These are phyloP conservation scores for Euclidium syriacum DNA, from an alignment of 345 rosid genomes.

Conservation along the genomic window DNA sequence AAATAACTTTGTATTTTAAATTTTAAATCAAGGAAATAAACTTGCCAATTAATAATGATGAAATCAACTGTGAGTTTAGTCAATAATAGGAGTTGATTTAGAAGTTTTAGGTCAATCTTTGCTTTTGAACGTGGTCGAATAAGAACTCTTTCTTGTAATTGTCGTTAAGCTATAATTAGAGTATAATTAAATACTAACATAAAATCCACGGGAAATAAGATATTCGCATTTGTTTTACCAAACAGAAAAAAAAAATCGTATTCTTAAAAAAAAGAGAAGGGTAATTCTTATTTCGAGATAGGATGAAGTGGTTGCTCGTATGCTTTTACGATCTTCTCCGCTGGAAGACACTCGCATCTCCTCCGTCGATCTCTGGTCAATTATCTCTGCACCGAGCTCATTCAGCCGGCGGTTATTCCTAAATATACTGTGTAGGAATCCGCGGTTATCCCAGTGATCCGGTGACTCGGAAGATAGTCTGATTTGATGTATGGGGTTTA, in stretches of 20 bases:
- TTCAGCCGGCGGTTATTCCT: slow-evolving; percentile 63
- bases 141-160: neutral
- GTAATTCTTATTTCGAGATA: neutral
- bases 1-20: too few species aligned
- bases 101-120: neutral
- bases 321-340: neutral
- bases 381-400: slow-evolving; percentile 57
- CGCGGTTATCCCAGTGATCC: too few species aligned
- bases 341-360: slow-evolving; percentile 14
- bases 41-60: too few species aligned
- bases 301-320: slow-evolving; percentile 9
- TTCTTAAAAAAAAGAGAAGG: neutral
- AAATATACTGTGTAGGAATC: slow-evolving; percentile 84
- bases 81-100: neutral
- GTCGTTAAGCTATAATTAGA: neutral
- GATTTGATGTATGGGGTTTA: too few species aligned
- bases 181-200: neutral
- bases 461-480: too few species aligned
- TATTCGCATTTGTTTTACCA: neutral
- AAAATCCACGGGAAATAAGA: slow-evolving; percentile 3
- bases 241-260: neutral
- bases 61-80: too few species aligned
- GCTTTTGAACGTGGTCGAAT: neutral
- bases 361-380: slow-evolving; percentile 30
- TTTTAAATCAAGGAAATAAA: too few species aligned